Evolutionary conservation across 2,329 filamentous ascomycete species (phyloP), one percentile per base, ranked within the genome.

Genomic region (Fusarium sp.): DNA sequence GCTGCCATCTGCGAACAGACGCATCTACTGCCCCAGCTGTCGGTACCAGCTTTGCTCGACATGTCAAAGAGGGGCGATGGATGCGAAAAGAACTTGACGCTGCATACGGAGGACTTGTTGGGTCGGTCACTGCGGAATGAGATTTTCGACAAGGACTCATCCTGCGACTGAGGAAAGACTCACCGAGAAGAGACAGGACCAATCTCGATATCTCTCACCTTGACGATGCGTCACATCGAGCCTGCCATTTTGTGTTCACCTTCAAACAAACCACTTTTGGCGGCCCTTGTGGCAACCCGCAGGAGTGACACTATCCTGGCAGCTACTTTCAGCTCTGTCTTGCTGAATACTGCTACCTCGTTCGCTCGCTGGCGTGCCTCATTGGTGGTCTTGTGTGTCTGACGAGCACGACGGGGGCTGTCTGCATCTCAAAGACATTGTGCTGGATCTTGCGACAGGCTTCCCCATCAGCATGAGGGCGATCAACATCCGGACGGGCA

Each of bases 391-490:
- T 27, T 38, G n/a, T 33, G 35, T 33, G 35, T 57, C 54, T 65
- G 33, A 38, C 54, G 17, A 25, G 59, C 30, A 35, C 15, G 35
- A 73, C 8, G 22, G 37, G 30, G 50, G 8, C 22, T 57, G 60
- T 58, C 38, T 67, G 66, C 57, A 65, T 47, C 38, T 54, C 30
- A 50, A 57, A 71, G 45, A 68, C 30, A 12, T 63, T 33, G 60
- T 70, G 61, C 64, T 63, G 64, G 64, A 73, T 75, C 67, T 65
- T 68, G 58, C 25, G 35, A 73, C 62, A 20, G 56, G n/a, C n/a
- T 59, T 38, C 17, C 6, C 50, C 61, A 56, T 52, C 27, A 32
- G 47, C 17, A 33, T 27, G 27, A 59, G 40, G 52, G 10, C 20
- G 61, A 33, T 63, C 47, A 52, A 52, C 47, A 52, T 32, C 17